A percentile compares a stretch with the other conserved stretches of the same genome.
Evolutionary conservation across 139 green algal species (phyloP).

Genomic region (Pseudopediastrum boryanum): DNA sequence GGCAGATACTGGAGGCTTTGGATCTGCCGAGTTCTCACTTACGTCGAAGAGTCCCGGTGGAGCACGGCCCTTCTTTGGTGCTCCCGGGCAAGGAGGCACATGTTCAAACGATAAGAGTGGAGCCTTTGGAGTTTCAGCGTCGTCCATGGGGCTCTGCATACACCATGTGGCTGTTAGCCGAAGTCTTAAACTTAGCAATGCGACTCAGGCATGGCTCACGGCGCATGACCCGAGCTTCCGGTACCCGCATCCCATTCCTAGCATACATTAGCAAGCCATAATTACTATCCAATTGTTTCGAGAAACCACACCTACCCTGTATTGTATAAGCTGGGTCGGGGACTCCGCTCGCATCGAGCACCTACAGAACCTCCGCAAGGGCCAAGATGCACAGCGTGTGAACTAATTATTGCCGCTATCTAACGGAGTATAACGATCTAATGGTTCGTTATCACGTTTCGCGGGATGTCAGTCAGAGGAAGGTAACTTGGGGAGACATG

Average conservation of each 20-base stretch:
- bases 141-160: background rate
- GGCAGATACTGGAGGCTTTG: background rate
- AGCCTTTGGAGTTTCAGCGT: background rate
- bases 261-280: background rate
- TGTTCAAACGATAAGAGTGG: background rate
- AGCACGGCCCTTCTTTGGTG: constrained; percentile 9
- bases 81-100: constrained; percentile 4
- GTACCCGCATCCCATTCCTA: background rate
- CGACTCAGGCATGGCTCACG: background rate
- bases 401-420: too few relatives aligned
- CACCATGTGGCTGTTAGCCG: constrained; percentile 4
- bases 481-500: too few relatives aligned
- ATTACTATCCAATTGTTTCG: background rate
- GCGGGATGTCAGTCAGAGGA: too few relatives aligned
- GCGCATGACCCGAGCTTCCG: background rate
- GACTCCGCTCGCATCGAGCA: too few relatives aligned
- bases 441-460: too few relatives aligned
- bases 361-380: too few relatives aligned
- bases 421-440: too few relatives aligned
- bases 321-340: too few relatives aligned
- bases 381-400: too few relatives aligned
- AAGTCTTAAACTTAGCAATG: background rate
- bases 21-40: background rate
- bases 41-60: constrained; percentile 6
- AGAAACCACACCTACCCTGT: background rate